Conservation (phyloP, 306 rosid species). For the Alnus rubra region DNA sequence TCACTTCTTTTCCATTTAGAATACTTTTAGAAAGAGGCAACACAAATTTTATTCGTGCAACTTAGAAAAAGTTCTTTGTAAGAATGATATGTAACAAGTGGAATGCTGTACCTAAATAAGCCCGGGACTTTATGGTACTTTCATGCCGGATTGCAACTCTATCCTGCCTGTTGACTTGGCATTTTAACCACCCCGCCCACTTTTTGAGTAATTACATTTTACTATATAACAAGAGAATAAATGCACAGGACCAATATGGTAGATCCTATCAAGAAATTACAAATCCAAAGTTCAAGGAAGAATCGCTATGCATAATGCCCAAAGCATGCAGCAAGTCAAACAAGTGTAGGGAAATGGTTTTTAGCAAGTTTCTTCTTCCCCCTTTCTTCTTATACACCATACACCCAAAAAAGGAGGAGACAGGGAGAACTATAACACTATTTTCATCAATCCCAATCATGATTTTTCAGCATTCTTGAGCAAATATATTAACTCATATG, state of each 20-base stretch:
- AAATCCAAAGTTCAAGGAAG: background rate
- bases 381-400: background rate
- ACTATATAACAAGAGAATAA: background rate
- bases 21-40: background rate
- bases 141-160: background rate
- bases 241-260: background rate
- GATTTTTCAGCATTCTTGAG: constrained; percentile 6
- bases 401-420: background rate
- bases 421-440: background rate
- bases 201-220: background rate
- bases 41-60: background rate
- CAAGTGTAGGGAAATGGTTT: background rate
- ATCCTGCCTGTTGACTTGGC: background rate
- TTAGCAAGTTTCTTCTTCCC: background rate
- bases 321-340: background rate
- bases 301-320: background rate
- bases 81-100: background rate
- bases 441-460: constrained; percentile 11
- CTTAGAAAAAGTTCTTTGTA: background rate
- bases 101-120: background rate
- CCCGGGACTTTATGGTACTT: background rate
- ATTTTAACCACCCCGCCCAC: background rate
- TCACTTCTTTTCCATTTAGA: background rate
- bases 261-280: background rate
- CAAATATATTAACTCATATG: constrained; percentile 8